These are phyloP conservation scores for Colletotrichum ledebouriae DNA, from an alignment of 2,329 filamentous ascomycete species.

Conservation along the genomic window DNA sequence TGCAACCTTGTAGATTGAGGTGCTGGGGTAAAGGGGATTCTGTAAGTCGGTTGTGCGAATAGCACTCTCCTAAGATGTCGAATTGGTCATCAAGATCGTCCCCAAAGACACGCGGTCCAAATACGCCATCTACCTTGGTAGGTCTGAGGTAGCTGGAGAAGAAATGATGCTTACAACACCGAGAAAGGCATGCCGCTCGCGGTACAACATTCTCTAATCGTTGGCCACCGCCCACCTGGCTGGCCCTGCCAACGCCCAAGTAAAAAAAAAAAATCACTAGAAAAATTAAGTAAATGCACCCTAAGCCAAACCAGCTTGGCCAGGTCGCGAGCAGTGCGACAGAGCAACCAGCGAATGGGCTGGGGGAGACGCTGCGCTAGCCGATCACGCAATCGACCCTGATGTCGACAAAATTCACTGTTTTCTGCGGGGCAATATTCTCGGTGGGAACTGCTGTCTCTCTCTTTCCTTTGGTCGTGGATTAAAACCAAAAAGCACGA, in stretches of 20 bases:
- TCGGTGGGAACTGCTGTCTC: constrained; percentile 35
- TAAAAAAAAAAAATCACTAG: background rate
- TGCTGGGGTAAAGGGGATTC: constrained; percentile 3
- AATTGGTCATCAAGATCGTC: constrained; percentile 19
- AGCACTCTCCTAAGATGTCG: background rate
- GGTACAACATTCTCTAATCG: background rate
- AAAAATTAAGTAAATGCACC: constrained; percentile 15
- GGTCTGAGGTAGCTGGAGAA: no score
- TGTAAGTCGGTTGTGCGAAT: background rate
- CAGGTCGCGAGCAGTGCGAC: constrained; percentile 35
- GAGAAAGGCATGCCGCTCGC: background rate
- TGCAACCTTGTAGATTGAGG: background rate
- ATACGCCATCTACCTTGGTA: no score
- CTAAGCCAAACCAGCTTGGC: constrained; percentile 25
- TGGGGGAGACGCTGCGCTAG: constrained; percentile 47
- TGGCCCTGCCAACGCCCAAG: background rate
- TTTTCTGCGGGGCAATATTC: constrained; percentile 40
- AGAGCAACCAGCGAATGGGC: constrained; percentile 37
- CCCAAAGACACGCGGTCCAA: background rate
- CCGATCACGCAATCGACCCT: constrained; percentile 53
- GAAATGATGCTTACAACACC: no score
- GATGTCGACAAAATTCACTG: constrained; percentile 43
- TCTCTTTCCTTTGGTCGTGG: constrained; percentile 15
- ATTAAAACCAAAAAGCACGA: constrained; percentile 37
- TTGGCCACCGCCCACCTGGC: background rate